Percentiles rank a stretch among this genome's conserved stretches.
phyloP scores from a whole-genome alignment of 2,329 filamentous ascomycete species.

The Fusarium circinatum region DNA sequence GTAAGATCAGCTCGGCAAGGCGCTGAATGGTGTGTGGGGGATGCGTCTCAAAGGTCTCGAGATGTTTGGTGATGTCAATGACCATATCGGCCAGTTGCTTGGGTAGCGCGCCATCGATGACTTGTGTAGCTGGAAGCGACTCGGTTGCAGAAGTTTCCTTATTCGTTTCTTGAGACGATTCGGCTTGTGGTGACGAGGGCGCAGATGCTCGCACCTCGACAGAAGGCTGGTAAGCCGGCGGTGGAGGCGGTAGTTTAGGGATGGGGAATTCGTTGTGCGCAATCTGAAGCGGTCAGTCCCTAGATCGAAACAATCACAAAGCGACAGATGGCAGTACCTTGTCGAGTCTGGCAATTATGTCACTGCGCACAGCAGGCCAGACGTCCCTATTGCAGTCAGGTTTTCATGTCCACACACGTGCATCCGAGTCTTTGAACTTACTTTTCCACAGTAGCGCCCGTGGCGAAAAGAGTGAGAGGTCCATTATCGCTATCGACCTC shows the following conservation, averaged over 20 bases:
- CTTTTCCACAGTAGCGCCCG: constrained; percentile 65
- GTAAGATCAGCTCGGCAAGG: constrained; percentile 84
- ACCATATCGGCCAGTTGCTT: constrained; percentile 72
- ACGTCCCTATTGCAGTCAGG: constrained; percentile 62
- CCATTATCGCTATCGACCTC: constrained; percentile 66
- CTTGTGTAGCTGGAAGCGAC: constrained; percentile 49
- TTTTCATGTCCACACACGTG: constrained; percentile 18
- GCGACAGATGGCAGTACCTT: constrained; percentile 52
- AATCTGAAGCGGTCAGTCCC: constrained; percentile 64
- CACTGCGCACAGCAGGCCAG: constrained; percentile 75
- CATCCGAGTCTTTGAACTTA: constrained; percentile 50
- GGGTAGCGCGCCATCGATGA: constrained; percentile 63
- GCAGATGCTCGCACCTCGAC: constrained; percentile 57
- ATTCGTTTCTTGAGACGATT: constrained; percentile 66
- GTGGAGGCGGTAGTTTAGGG: constrained; percentile 64
- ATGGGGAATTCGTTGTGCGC: constrained; percentile 79
- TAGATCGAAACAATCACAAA: background rate
- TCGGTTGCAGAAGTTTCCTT: constrained; percentile 73
- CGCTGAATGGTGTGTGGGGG: constrained; percentile 95
- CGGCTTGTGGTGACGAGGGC: constrained; percentile 55
- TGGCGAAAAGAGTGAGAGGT: constrained; percentile 59
- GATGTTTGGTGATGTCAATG: constrained; percentile 66
- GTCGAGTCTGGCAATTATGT: constrained; percentile 75
- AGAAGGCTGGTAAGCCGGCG: constrained; percentile 52
- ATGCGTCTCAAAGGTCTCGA: constrained; percentile 75